Evolutionary conservation across 169 alveolate species (phyloP).

Genomic region (Plasmodium coatneyi): DNA sequence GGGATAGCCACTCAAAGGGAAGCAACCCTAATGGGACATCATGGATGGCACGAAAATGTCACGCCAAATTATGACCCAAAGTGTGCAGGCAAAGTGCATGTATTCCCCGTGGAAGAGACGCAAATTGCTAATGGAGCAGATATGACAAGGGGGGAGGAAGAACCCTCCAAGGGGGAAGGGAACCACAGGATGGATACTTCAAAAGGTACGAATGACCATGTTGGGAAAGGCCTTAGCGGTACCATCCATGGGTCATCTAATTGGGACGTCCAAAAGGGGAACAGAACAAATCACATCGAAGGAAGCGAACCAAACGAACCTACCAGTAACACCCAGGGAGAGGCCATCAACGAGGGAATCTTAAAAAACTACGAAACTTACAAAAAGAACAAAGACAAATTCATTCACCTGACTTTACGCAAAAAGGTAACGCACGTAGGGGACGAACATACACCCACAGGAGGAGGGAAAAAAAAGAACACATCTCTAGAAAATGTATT

Average conservation of each 20-base stretch:
- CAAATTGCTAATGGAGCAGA: neutral
- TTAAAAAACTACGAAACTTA: slow-evolving; percentile 58
- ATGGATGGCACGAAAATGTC: neutral
- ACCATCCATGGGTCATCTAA: neutral
- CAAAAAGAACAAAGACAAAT: slow-evolving; percentile 72
- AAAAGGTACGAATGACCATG: neutral
- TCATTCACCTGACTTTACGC: slow-evolving; percentile 55
- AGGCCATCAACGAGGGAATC: neutral
- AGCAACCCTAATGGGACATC: neutral
- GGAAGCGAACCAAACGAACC: neutral
- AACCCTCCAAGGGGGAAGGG: neutral
- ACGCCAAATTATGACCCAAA: neutral
- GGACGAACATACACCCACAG: neutral
- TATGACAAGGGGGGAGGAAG: neutral
- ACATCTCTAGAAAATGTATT: neutral
- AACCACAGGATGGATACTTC: neutral
- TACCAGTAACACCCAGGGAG: neutral
- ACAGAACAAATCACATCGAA: neutral
- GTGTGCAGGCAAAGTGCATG: neutral
- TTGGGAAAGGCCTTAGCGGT: neutral
- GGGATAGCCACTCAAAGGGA: neutral
- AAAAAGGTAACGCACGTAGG: neutral
- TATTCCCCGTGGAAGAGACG: neutral
- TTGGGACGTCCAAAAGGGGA: neutral
- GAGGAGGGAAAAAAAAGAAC: neutral